A percentile compares a stretch with the other conserved stretches of the same genome.
Conservation (phyloP, 495 filamentous ascomycete species). For the Penicillium coffeae region DNA sequence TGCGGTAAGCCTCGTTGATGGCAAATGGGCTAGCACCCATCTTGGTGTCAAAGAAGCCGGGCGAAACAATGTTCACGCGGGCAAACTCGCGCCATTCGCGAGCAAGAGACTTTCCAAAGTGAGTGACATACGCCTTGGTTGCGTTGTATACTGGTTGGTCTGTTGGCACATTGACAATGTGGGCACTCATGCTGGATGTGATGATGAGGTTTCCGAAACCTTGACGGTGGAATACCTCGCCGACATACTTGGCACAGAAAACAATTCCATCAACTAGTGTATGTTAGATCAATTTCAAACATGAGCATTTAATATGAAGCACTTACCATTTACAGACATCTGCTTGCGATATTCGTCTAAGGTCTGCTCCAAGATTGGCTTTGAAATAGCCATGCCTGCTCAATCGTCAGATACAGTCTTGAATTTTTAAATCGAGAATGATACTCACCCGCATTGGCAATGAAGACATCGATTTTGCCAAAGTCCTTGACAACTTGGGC, state of each 20-base stretch:
- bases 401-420: not conserved
- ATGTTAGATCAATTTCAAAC: not conserved
- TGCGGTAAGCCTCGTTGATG: conserved; percentile 57
- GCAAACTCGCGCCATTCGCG: conserved; percentile 66
- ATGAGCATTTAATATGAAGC: not conserved
- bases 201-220: conserved; percentile 63
- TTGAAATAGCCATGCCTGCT: conserved; percentile 49
- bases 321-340: conserved; percentile 39
- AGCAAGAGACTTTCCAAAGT: conserved; percentile 61
- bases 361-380: conserved; percentile 44
- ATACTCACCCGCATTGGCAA: conserved; percentile 35
- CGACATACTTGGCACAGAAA: conserved; percentile 34
- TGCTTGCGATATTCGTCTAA: conserved; percentile 45
- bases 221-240: conserved; percentile 56
- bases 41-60: conserved; percentile 63
- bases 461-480: conserved; percentile 46
- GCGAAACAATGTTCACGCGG: conserved; percentile 64
- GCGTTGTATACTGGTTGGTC: conserved; percentile 65
- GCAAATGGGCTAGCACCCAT: conserved; percentile 53
- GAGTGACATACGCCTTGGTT: conserved; percentile 64
- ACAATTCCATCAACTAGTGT: conserved; percentile 33
- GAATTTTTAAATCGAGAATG: not conserved
- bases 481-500: conserved; percentile 38
- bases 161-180: conserved; percentile 68
- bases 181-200: conserved; percentile 77